Evolutionary conservation across 768 basidiomycete genomes (phyloP), one percentile per base, ranked within the genome.

Genomic region (Suillus paluster): DNA sequence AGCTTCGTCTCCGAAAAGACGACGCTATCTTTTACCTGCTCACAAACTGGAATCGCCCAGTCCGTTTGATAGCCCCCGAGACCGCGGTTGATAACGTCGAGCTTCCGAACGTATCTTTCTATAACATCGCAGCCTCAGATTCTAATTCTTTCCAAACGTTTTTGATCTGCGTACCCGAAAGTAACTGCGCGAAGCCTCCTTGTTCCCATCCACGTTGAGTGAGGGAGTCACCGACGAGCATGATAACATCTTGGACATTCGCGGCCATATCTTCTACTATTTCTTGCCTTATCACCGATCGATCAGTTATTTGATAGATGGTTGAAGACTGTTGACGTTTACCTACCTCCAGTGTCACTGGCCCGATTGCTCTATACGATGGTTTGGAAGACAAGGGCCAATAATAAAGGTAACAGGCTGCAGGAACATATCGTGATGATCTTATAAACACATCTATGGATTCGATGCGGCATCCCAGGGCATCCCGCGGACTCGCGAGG

Each of bases 41-140:
- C 83, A 60, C 96, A 84, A 33, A 94, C 83, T 4, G 92, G 91
- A 41, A 95, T 76, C 7, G 82, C 88, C 95, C 94, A 96, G 38
- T 89, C 86, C 1, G 93, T 90, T 70, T 92, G 95, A 75, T 96
- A 97, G 3, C 94, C 94, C 34, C 85, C 81, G 33, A 88, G 79
- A 1, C 95, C 95, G 53, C 95, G 86, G 70, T 97, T 97, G 64
- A 97, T 65, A 21, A 97, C 86, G 70, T 97, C 95, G 36, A 95
- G 74, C 73, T 88, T 92, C 64, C 95, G 81, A 46, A 83, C 83
- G 73, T 97, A 97, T 1, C 80, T 81, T 71, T 90, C 93, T 94
- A 64, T 44, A 61, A n/a, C 5, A 9, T 54, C 15, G 23, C 44
- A 52, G 27, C 25, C 44, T 64, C 45, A 64, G 56, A n/a, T 15